Evolutionary conservation across 805 yeast genomes (phyloP), one percentile per base, ranked within the genome.

Genomic region (Cyberlindnera xylosilytica): DNA sequence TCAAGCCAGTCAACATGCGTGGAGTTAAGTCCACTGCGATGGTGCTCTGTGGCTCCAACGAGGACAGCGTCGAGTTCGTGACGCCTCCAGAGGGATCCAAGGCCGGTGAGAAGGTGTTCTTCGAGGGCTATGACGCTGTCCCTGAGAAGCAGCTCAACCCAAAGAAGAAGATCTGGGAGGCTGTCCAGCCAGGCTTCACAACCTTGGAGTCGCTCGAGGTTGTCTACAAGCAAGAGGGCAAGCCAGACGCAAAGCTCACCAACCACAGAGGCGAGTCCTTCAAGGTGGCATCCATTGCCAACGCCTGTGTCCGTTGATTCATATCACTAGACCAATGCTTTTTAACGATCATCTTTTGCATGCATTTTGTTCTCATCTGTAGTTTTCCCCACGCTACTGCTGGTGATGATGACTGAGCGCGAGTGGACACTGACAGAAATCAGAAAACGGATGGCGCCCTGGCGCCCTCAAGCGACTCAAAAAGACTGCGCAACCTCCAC

Each of bases 1-100:
- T 93, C 69, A 93, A 93, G 72, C 99, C 99, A 16, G 99, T 90
- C 32, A 83, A 82, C 60, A 93, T 93, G 99, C 84, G 99, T 71
- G 98, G 99, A 52, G 81, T 93, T 61, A 88, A 88, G 65, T 89
- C 97, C 9, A 71, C 81, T 39, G 99, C 96, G 39, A 93, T 93
- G 99, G 98, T 93, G 36, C 75, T 93, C 55, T 93, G 99, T 74
- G 91, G 89, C 20, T 88, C 97, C 45, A 77, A 70, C 22, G 81
- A 73, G 41, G 86, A 76, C 11, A 79, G 72, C 40, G 97, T 93
- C 45, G 98, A 93, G 69, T 89, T 93, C 58, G 90, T 91, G 52
- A 83, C 85, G 64, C 98, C 98, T 45, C 99, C 99, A 53, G 79
- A 77, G 27, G 96, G 89, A 15, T 79, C 96, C 34, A 77, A 87